phyloP scores from a whole-genome alignment of 2,329 filamentous ascomycete species.

The Ceratocystis lukuohia region DNA sequence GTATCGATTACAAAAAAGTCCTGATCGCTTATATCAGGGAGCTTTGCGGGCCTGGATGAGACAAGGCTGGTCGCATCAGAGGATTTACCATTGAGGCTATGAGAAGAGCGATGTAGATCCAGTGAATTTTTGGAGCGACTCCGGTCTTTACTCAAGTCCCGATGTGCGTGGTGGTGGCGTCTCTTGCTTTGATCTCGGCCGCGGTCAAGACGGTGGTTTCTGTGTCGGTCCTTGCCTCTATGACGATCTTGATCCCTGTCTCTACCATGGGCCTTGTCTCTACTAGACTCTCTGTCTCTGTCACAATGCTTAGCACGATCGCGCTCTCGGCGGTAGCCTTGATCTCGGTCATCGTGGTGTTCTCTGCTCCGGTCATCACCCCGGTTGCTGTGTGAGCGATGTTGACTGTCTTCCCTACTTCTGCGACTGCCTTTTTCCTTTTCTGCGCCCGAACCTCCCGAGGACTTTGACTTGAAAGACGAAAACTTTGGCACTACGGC shows the following conservation, averaged over 20 bases:
- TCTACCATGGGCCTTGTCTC: not conserved
- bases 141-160: not conserved
- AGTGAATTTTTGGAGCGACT: not conserved
- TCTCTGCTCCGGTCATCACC: constrained; percentile 15
- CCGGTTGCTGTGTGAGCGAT: not conserved
- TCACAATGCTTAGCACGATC: constrained; percentile 6
- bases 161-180: not conserved
- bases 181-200: not conserved
- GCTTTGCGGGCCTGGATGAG: not conserved
- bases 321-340: not conserved
- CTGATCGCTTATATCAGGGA: constrained; percentile 21
- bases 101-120: not conserved
- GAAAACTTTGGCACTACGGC: constrained; percentile 52
- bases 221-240: not conserved
- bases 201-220: not conserved
- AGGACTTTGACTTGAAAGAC: constrained; percentile 44
- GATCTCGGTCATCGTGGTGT: constrained; percentile 8
- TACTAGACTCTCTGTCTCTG: not conserved
- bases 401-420: not conserved
- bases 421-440: not conserved
- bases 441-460: not conserved
- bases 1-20: constrained; percentile 51
- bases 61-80: not conserved
- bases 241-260: not conserved
- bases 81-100: not conserved